Percentiles rank a stretch among this genome's conserved stretches.
Conservation (phyloP, 2,329 filamentous ascomycete genomes). For the Teratosphaeria zuluensis region DNA sequence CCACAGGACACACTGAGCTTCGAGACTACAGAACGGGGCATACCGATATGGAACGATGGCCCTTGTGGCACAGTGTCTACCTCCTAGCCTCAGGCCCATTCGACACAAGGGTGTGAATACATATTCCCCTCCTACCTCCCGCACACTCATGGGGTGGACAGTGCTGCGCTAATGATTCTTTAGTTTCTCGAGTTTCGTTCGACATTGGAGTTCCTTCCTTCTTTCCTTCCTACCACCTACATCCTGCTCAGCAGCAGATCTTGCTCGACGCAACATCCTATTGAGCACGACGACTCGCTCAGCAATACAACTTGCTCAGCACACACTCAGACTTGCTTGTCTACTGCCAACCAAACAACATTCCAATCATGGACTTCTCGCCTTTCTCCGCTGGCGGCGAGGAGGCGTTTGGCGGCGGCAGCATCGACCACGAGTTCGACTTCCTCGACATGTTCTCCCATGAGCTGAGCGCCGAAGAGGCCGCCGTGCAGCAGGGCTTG, state of each 20-base stretch:
- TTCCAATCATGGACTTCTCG: not conserved
- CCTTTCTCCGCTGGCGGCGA: no score
- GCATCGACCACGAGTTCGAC: not conserved
- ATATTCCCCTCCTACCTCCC: not conserved
- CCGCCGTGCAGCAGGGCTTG: no score
- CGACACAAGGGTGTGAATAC: not conserved
- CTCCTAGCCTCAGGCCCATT: not conserved
- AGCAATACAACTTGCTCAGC: not conserved
- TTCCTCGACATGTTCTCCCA: not conserved
- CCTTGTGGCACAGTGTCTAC: no score
- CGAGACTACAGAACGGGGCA: not conserved
- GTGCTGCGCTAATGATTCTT: no score
- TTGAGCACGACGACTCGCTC: no score
- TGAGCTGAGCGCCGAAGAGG: no score
- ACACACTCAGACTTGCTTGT: not conserved
- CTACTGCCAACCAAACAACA: not conserved
- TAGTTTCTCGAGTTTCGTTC: no score
- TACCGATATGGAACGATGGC: not conserved
- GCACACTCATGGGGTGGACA: not conserved
- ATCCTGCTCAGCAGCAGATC: no score
- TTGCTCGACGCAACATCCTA: no score
- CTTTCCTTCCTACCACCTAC: no score
- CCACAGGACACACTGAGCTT: not conserved
- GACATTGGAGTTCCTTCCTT: no score
- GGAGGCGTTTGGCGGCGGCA: not conserved